Conservation (phyloP, 2,329 filamentous ascomycete species). For the Hypoxylon rubiginosum region DNA sequence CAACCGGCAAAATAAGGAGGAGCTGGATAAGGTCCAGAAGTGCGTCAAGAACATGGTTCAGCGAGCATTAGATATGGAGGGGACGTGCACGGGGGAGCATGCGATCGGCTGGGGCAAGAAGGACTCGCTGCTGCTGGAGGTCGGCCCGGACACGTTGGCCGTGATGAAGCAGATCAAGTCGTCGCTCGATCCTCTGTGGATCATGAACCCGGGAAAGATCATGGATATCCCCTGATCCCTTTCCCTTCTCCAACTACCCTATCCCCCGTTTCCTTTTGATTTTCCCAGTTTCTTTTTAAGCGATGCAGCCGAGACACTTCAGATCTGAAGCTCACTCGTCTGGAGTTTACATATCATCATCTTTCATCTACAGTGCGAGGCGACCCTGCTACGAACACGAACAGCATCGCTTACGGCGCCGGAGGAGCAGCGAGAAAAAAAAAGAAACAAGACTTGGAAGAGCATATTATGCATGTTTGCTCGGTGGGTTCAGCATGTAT, state of each 20-base stretch:
- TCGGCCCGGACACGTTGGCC: conserved; percentile 82
- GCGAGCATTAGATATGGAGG: conserved; percentile 93
- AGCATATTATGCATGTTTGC: not conserved
- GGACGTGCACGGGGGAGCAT: conserved; percentile 91
- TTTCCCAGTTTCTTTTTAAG: not conserved
- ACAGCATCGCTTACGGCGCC: not conserved
- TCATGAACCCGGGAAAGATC: conserved; percentile 94
- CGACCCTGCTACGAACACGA: not conserved
- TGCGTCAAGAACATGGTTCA: conserved; percentile 93
- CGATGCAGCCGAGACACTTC: not conserved
- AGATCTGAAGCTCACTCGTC: not conserved
- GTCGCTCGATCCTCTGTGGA: conserved; percentile 87
- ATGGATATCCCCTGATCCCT: conserved; percentile 73
- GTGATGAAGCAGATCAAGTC: conserved; percentile 88
- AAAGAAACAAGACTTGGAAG: not conserved
- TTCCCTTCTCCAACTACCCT: not conserved
- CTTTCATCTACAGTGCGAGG: not conserved
- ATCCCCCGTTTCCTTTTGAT: not conserved
- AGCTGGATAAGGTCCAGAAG: conserved; percentile 80
- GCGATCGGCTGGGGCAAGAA: conserved; percentile 91
- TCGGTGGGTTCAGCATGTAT: not conserved
- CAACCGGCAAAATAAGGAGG: conserved; percentile 75
- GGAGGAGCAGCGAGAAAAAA: not conserved
- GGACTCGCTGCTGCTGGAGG: conserved; percentile 80
- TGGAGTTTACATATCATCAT: not conserved